phyloP scores from a whole-genome alignment of 345 rosid species.

The Euphorbia pulcherrima region DNA sequence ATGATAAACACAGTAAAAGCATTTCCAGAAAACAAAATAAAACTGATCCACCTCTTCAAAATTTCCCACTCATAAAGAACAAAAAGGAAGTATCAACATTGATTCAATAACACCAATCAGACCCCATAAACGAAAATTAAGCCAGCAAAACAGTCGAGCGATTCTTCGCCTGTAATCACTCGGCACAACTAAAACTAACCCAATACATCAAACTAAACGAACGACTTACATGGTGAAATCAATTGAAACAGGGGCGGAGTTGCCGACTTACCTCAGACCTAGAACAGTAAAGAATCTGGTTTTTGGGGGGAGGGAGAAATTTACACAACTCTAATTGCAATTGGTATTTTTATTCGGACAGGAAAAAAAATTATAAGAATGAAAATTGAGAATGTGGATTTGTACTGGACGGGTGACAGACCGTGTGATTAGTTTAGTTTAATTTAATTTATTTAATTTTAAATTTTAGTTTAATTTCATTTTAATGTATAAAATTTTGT shows the following conservation, averaged over 20 bases:
- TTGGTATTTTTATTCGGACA: neutral
- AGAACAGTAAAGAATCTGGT: conserved; percentile 7
- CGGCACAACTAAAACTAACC: neutral
- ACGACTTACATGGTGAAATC: neutral
- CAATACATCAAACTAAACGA: neutral
- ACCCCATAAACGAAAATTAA: neutral
- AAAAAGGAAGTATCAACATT: neutral
- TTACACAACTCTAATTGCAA: neutral
- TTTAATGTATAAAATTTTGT: too few relatives aligned
- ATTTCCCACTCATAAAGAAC: neutral
- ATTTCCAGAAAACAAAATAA: neutral
- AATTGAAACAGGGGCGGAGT: neutral
- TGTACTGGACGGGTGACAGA: too few relatives aligned
- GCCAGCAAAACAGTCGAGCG: neutral
- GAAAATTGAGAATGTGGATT: neutral
- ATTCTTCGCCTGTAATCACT: neutral
- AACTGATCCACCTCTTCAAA: neutral
- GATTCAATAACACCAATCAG: neutral
- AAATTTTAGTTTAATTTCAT: too few relatives aligned
- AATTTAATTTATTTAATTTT: too few relatives aligned
- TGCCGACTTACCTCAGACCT: conserved; percentile 2
- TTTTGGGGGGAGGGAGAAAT: neutral
- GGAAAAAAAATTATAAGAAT: neutral
- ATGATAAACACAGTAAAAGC: neutral
- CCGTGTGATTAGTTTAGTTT: too few relatives aligned